Base-by-base conservation (phyloP, 2,329 filamentous ascomycete genomes). In the Arthrobotrys sinensis region DNA sequence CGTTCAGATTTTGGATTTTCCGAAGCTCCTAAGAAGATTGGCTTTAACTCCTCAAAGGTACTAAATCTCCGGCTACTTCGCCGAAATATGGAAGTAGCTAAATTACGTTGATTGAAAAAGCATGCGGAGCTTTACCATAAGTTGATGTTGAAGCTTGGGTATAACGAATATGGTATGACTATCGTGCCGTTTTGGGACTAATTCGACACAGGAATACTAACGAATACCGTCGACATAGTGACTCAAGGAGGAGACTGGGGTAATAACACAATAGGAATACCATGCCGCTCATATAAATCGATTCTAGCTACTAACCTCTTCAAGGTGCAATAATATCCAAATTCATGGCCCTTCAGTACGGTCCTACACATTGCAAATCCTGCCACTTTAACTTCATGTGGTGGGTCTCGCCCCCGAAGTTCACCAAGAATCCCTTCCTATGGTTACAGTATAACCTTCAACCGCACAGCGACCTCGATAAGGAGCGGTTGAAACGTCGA, bases 71-170 rank as follows among this genome's bases (percentile, higher is more conserved):
- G 3, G 6, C 6, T 11, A 12, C n/a, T 6, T 16, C 10, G 7
- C 16, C 4, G 19, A 10, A 34, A 10, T 52, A 32, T 40, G 14
- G 16, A 6, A 24, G 3, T n/a, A n/a, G 38, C 53, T 50, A 63
- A 34, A 12, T 5, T 21, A 4, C 11, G 3, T 3, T 82, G 80
- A 1, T 28, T 5, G 80, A 6, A 28, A 28, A 55, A 66, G 1
- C 81, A 84, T 6, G 84, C 82, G 0, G 79, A 82, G 4, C 82
- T 82, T 0, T 85, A 85, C 73, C 76, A 86, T 71, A 80, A 80
- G 7, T 80, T 87, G 4, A 87, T 87, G 86, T 65, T 82, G 0
- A 79, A 82, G 21, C 84, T 87, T 4, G 84, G 84, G 0, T 87
- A 86, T 68, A 34, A 72, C 0, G 70, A 76, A 36, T 86, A 85